Percentiles rank a stretch among this genome's conserved stretches.
phyloP scores from a whole-genome alignment of 2,329 filamentous ascomycete genomes.

The Fusarium verrucosum region DNA sequence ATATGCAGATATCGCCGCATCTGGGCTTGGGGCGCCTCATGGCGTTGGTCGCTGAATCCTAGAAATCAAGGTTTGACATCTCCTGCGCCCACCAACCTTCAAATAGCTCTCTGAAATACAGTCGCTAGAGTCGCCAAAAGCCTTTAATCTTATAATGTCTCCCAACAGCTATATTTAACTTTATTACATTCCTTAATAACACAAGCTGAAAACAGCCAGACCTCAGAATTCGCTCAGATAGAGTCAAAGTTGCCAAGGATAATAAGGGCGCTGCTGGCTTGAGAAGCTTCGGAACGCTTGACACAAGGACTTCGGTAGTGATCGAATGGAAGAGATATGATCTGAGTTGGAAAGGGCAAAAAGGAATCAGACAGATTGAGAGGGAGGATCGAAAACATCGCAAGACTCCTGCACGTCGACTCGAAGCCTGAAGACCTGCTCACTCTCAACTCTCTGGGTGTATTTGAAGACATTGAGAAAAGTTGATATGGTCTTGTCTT shows the following conservation, averaged over 20 bases:
- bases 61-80: too few species aligned
- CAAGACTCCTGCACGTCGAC: neutral
- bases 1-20: too few species aligned
- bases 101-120: too few species aligned
- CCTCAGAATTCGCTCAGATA: neutral
- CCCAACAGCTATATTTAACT: too few species aligned
- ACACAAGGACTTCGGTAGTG: neutral
- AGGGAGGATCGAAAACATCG: constrained; percentile 6
- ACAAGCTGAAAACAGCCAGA: too few species aligned
- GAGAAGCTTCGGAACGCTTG: neutral
- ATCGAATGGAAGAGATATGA: constrained; percentile 3
- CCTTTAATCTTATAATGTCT: too few species aligned
- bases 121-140: too few species aligned
- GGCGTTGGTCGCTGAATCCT: too few species aligned
- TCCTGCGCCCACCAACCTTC: too few species aligned
- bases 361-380: neutral
- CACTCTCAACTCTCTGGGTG: constrained; percentile 1
- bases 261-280: neutral
- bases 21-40: too few species aligned
- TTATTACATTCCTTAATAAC: too few species aligned
- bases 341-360: constrained; percentile 3
- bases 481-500: constrained; percentile 1
- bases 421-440: neutral
- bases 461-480: neutral
- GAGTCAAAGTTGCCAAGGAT: neutral